Evolutionary conservation across 176 grass and related monocot genomes (phyloP), one percentile per base, ranked within the genome.

Genomic region (Phyllostachys edulis): DNA sequence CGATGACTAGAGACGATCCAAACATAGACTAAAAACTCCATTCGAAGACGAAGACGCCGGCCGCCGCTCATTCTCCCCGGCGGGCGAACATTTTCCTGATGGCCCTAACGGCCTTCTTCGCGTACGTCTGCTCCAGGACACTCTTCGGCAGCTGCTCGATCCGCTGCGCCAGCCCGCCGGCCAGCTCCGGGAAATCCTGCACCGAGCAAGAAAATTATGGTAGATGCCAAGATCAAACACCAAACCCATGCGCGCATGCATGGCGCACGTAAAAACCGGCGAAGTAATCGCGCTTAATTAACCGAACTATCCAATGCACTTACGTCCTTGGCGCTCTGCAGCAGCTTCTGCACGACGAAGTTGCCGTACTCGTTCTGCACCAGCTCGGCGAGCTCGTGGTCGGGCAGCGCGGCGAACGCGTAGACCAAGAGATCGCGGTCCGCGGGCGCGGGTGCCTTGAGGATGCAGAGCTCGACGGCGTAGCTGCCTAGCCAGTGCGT

Each of bases 401-500:
- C 51, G 17, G 5, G 18, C 51, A 20, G 51, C 51, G 6, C 51
- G 17, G 51, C 17, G 51, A 55, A 20, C 51, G 51, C 6, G 51
- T 20, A 20, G 17, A 20, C 51, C 17, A 55, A 20, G 51, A 18
- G 18, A 17, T 20, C 16, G 6, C 52, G 18, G 52, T 56, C 52
- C 52, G 5, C 18, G 18, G 5, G 18, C 18, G 52, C 6, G 18
- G 52, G 6, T 6, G 18, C 18, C 29, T 11, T n/a, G 32, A 37
- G 18, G 51, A 57, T 13, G 73, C 34, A 75, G 37, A 23, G 12
- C 59, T 78, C 12, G 37, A 61, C 59, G 59, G 37, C 57, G 38
- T 78, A 60, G 76, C 55, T 61, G 41, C 23, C 57, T 14, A 63
- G 59, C 38, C 59, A 63, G 38, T 63, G 76, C 76, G 37, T 63